Conservation (phyloP, 768 basidiomycete genomes). For the Agaricus blazei region DNA sequence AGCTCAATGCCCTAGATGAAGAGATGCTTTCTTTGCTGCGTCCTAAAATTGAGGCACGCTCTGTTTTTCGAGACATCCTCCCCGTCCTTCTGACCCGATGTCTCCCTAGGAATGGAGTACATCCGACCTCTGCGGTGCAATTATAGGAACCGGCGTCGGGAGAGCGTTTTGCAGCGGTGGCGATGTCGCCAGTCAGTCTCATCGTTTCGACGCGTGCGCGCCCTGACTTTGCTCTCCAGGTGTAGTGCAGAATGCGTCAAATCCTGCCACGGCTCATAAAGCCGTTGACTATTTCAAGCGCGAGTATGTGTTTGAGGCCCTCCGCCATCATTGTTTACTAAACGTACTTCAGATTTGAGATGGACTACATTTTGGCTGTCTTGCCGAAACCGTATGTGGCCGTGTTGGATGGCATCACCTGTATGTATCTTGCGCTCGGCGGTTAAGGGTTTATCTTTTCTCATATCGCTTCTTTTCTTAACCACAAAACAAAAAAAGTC, state of each 20-base stretch:
- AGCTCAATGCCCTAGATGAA: slow-evolving; percentile 78
- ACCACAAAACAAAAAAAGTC: slow-evolving; percentile 45
- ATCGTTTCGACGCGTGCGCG: background rate
- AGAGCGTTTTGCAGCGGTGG: slow-evolving; percentile 93
- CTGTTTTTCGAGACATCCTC: slow-evolving; percentile 1
- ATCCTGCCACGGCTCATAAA: slow-evolving; percentile 45
- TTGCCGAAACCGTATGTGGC: slow-evolving; percentile 87
- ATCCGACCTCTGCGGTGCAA: slow-evolving; percentile 63
- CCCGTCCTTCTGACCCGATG: slow-evolving; percentile 10
- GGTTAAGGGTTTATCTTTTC: slow-evolving; percentile 3
- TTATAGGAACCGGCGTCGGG: slow-evolving; percentile 68
- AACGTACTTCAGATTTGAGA: slow-evolving; percentile 55
- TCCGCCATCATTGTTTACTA: slow-evolving; percentile 13
- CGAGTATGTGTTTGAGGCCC: slow-evolving; percentile 53
- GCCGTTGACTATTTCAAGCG: slow-evolving; percentile 88
- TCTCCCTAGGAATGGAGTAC: slow-evolving; percentile 65
- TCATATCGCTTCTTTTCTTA: background rate
- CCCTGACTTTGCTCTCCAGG: slow-evolving; percentile 29
- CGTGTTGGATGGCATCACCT: slow-evolving; percentile 86
- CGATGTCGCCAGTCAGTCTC: slow-evolving; percentile 77
- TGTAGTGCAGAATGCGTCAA: slow-evolving; percentile 47
- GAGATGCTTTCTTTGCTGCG: slow-evolving; percentile 71
- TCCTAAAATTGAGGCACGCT: slow-evolving; percentile 67
- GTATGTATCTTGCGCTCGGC: slow-evolving; percentile 41
- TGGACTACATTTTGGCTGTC: slow-evolving; percentile 67